Evolutionary conservation across 2,329 filamentous ascomycete genomes (phyloP), one percentile per base, ranked within the genome.

Genomic region (Gnomoniopsis smithogilvyi): DNA sequence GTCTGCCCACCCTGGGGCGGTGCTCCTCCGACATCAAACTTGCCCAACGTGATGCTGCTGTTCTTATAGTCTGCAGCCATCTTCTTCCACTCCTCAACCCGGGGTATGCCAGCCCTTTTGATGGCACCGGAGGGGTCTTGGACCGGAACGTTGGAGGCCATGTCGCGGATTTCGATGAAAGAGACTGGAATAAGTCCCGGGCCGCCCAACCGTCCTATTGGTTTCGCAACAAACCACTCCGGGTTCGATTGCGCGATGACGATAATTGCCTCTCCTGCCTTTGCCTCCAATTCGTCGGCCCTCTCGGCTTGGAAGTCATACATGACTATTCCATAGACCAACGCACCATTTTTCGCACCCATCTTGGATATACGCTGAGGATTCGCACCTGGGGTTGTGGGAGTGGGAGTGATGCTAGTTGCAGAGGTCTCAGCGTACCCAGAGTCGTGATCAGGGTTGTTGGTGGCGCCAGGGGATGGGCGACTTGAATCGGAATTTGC

Each of bases 41-140:
- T 96, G 65, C 95, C 95, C 46, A 99, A 79, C 0, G 93, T 94
- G 70, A 99, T 98, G 75, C 95, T 98, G 73, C 93, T 96, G 72
- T 98, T 97, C 80, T 99, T 99, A 77, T 99, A 99, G 64, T 97
- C 94, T 58, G 94, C 94, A 0, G 95, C 93, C 92, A 97, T 97
- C 77, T 96, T 96, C 80, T 99, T 99, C 95, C 95, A 99, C 69
- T 99, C 95, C 71, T 99, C 95, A 3, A 99, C 95, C 68, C 88
- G 89, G 14, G 95, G 95, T 8, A 99, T 93, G 21, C 94, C 93
- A 1, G 95, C 95, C 66, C 88, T 87, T 67, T 86, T 85, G 58
- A 99, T 91, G 1, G 95, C 94, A 33, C 93, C 93, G 26, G 90
- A 81, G 0, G 94, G 86, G 72, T 98, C 92, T 19, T 83, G 74